phyloP scores from a whole-genome alignment of 192 early-diverging fungal genomes.

The Diversispora eburnea region DNA sequence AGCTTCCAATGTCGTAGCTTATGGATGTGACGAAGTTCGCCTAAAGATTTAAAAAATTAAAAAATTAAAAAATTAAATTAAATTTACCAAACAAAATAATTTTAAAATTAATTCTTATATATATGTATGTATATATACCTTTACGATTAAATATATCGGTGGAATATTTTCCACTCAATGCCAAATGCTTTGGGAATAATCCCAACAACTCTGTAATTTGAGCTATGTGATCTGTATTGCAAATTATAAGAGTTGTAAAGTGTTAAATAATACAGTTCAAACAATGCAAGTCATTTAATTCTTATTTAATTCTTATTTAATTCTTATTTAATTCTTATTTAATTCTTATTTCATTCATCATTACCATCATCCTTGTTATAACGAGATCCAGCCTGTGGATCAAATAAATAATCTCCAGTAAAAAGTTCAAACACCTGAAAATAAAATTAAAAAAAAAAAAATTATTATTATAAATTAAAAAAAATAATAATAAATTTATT shows the following conservation, averaged over 20 bases:
- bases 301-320: background rate
- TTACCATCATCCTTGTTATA: constrained; percentile 91
- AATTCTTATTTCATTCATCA: background rate
- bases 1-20: constrained; percentile 81
- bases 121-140: background rate
- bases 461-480: background rate
- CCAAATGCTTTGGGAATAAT: constrained; percentile 74
- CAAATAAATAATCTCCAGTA: constrained; percentile 93
- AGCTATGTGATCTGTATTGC: constrained; percentile 81
- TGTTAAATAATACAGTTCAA: background rate
- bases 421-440: constrained; percentile 79
- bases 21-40: constrained; percentile 85
- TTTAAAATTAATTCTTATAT: background rate
- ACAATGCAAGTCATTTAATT: background rate
- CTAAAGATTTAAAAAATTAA: constrained; percentile 31
- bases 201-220: constrained; percentile 95
- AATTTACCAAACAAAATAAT: no score
- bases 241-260: background rate
- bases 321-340: background rate
- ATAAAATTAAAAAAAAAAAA: background rate
- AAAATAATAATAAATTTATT: background rate
- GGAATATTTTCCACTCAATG: constrained; percentile 79
- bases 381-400: constrained; percentile 77
- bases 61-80: background rate
- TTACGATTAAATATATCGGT: constrained; percentile 84